phyloP scores from a whole-genome alignment of 2,329 filamentous ascomycete species.

The Domatiomyces globalis region DNA sequence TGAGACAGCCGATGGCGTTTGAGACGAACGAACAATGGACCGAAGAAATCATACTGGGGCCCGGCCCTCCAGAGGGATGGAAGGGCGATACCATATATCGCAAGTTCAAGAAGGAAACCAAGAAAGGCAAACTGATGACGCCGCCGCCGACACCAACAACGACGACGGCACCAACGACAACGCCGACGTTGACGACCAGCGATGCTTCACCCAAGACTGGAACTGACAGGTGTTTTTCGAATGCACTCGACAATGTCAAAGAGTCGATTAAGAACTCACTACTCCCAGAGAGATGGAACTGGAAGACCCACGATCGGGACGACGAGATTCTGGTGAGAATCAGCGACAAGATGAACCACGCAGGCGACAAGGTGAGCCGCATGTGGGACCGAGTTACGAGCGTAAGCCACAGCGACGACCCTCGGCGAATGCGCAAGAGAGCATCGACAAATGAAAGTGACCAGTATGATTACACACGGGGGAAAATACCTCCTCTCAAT shows the following conservation, averaged over 20 bases:
- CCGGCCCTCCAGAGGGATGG: constrained; percentile 43
- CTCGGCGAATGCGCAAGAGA: constrained; percentile 15
- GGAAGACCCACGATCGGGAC: constrained; percentile 66
- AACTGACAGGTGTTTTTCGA: constrained; percentile 74
- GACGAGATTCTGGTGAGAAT: constrained; percentile 74
- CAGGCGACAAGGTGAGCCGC: constrained; percentile 9
- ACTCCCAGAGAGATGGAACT: constrained; percentile 53
- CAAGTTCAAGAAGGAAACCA: constrained; percentile 22
- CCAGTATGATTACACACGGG: constrained; percentile 43
- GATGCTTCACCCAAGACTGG: constrained; percentile 58
- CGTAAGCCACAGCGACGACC: constrained; percentile 3
- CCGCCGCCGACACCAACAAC: constrained; percentile 1
- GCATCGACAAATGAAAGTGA: constrained; percentile 26
- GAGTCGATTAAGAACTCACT: constrained; percentile 36
- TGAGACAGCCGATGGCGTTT: constrained; percentile 64
- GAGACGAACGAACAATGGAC: constrained; percentile 80
- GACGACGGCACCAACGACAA: not conserved
- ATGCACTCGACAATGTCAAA: constrained; percentile 55
- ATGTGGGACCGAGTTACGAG: constrained; percentile 14
- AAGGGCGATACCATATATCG: constrained; percentile 11
- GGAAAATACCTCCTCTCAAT: constrained; percentile 60
- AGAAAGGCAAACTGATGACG: not conserved
- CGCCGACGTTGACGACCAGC: not conserved
- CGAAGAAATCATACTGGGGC: constrained; percentile 73
- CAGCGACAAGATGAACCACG: constrained; percentile 8